Conservation (phyloP, 352 stramenopile species). For the Globisporangium megalacanthum region DNA sequence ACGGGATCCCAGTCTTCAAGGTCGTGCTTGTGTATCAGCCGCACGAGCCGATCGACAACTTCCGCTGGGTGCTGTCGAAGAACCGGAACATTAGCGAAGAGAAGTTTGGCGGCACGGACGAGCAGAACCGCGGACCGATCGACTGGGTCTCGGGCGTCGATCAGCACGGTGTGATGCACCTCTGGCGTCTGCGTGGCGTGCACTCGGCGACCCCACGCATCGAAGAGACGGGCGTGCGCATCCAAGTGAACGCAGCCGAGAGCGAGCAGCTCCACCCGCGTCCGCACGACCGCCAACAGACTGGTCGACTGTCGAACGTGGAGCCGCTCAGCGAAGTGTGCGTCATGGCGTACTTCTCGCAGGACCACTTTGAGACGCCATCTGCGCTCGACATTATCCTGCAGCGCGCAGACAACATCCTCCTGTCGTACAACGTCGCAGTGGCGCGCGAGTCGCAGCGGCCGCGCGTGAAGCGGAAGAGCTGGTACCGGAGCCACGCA, state of each 20-base stretch:
- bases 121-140: slow-evolving; percentile 35
- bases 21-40: slow-evolving; percentile 48
- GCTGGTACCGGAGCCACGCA: slow-evolving; percentile 72
- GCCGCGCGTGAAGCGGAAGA: slow-evolving; percentile 67
- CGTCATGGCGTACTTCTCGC: slow-evolving; percentile 79
- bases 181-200: slow-evolving; percentile 56
- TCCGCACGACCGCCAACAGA: neutral
- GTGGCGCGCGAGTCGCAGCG: slow-evolving; percentile 26
- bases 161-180: slow-evolving; percentile 46
- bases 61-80: slow-evolving; percentile 77
- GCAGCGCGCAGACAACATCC: slow-evolving; percentile 65
- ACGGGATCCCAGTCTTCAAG: slow-evolving; percentile 18
- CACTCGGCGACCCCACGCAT: slow-evolving; percentile 24
- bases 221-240: slow-evolving; percentile 53
- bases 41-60: slow-evolving; percentile 47
- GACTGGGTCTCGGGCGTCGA: slow-evolving; percentile 80
- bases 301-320: slow-evolving; percentile 1
- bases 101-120: slow-evolving; percentile 45
- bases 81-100: slow-evolving; percentile 80
- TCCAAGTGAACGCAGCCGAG: slow-evolving; percentile 72
- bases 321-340: slow-evolving; percentile 50
- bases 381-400: slow-evolving; percentile 75
- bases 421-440: slow-evolving; percentile 67
- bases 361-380: slow-evolving; percentile 61
- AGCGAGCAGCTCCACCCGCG: neutral